Evolutionary conservation across 768 basidiomycete genomes (phyloP), one percentile per base, ranked within the genome.

Genomic region (Pleurotus citrinopileatus): DNA sequence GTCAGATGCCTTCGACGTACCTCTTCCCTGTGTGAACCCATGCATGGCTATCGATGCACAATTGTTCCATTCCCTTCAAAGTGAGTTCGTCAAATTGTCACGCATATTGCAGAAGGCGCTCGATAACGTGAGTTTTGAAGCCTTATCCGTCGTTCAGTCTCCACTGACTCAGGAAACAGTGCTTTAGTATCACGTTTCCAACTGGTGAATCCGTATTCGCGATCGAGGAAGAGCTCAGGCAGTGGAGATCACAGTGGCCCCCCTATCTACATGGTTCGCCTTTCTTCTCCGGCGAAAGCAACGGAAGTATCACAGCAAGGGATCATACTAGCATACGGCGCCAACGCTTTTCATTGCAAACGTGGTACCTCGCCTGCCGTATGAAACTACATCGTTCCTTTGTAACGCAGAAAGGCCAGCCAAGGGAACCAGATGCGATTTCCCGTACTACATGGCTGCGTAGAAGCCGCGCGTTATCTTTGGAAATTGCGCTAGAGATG

Each of bases 331-430:
- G 72, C n/a, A 59, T 69, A 10, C 74, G 69, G 32, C 29, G 27
- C 27, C 77, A 80, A 56, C 63, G 75, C 27, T 73, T 76, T 59
- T 70, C 68, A 13, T 68, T 80, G 23, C 69, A 73, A 20, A 76
- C 72, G 10, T 79, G 77, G 76, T 79, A 76, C 59, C 66, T 78
- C 23, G 67, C 73, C 22, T 71, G 65, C 7, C 71, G 77, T 29
- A 67, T 76, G 55, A 79, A 77, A 55, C 62, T 82, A 2, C 73
- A 75, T 59, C 65, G 78, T 17, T 68, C 74, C 6, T 73, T 72
- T 37, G 67, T 73, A 20, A 75, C 70, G 57, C 70, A 70, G 54
- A 59, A 65, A 52, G 63, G 63, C 45, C 62, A 60, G n/a, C 53
- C 57, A 0, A 55, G 57, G 22, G 64, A 63, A 25, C 61, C 61